Conservation (phyloP, 306 rosid species). For the Astragalus glycyphyllos region DNA sequence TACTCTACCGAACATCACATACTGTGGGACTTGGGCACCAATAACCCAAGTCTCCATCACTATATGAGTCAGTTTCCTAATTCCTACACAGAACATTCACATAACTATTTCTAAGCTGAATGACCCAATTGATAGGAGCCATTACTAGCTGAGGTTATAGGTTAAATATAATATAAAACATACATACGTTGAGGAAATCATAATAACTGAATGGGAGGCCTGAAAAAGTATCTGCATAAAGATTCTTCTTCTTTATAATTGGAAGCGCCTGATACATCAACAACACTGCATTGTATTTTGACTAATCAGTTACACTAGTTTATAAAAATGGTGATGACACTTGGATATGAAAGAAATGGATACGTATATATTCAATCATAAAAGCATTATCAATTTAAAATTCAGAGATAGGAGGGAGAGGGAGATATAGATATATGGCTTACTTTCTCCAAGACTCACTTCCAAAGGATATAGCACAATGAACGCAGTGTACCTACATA, state of each 20-base stretch:
- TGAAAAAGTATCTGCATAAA: conserved; percentile 60
- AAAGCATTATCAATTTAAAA: conserved; percentile 19
- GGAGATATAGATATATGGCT: conserved; percentile 49
- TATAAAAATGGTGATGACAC: conserved; percentile 21
- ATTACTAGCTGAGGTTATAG: background rate
- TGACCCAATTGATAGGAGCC: background rate
- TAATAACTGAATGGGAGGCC: conserved; percentile 70
- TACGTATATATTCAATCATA: conserved; percentile 33
- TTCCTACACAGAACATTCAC: background rate
- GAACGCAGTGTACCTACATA: conserved; percentile 91
- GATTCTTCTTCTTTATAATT: conserved; percentile 65
- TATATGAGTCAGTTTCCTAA: background rate
- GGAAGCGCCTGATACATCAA: conserved; percentile 83
- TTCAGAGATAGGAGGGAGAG: conserved; percentile 4
- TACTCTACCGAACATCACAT: too few species aligned
- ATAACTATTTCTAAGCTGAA: too few species aligned
- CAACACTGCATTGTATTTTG: conserved; percentile 68
- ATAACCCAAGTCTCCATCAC: too few species aligned
- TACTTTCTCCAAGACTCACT: conserved; percentile 85
- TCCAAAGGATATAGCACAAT: conserved; percentile 83
- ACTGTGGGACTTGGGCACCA: too few species aligned
- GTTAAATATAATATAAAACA: background rate
- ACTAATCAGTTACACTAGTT: conserved; percentile 43
- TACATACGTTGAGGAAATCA: conserved; percentile 73
- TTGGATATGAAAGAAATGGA: conserved; percentile 28